A percentile compares a stretch with the other conserved stretches of the same genome.
These are phyloP conservation scores for Botrytis squamosa DNA, from an alignment of 2,329 filamentous ascomycete species.

Conservation along the genomic window DNA sequence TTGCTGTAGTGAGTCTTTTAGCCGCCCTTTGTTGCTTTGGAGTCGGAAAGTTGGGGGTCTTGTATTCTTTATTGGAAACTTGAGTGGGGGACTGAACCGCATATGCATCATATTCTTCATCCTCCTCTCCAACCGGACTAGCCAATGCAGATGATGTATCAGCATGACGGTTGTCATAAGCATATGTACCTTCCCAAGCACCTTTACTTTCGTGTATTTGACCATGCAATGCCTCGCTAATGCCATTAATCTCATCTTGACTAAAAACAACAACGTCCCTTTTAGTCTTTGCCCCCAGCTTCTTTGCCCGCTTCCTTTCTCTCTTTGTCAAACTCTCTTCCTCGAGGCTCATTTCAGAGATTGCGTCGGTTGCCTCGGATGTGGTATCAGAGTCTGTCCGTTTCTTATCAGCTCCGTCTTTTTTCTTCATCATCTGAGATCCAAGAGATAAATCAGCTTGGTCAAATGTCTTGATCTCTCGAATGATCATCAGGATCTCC, in stretches of 20 bases:
- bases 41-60: constrained; percentile 28
- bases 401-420: neutral
- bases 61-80: constrained; percentile 21
- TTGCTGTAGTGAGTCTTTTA: constrained; percentile 27
- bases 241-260: constrained; percentile 32
- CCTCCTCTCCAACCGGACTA: neutral
- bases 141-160: neutral
- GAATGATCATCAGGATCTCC: constrained; percentile 35
- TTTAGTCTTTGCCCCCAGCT: constrained; percentile 21
- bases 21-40: constrained; percentile 33
- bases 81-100: constrained; percentile 12
- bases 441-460: constrained; percentile 3
- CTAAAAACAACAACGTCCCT: constrained; percentile 30
- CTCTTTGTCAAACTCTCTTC: constrained; percentile 28
- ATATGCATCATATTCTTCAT: neutral
- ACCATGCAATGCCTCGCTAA: constrained; percentile 37
- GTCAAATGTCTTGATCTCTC: constrained; percentile 33
- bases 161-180: constrained; percentile 25
- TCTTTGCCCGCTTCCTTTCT: constrained; percentile 35
- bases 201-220: constrained; percentile 35
- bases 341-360: constrained; percentile 26
- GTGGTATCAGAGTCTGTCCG: constrained; percentile 4
- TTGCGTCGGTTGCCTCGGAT: constrained; percentile 26
- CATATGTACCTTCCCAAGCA: constrained; percentile 33
- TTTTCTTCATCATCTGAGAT: constrained; percentile 16